Base-by-base conservation (phyloP, 192 early-diverging fungal genomes). In the Linnemannia hyalina region DNA sequence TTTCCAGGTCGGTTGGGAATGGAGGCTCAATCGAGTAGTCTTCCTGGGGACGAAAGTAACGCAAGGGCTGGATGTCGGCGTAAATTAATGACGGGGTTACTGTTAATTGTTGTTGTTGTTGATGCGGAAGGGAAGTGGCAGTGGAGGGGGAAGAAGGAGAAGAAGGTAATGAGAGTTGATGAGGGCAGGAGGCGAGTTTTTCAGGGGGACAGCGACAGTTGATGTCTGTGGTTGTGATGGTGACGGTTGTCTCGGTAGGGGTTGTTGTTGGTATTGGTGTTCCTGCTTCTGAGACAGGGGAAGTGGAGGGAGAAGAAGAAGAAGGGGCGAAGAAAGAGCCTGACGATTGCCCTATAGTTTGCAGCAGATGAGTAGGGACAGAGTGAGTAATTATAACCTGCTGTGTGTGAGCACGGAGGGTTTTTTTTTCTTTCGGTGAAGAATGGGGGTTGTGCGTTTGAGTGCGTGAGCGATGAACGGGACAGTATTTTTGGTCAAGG, bases 211-310 rank as follows among this genome's bases (percentile, higher is more conserved):
- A 38, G 18, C 40, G 70, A 15, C 54, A 54, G 38, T 13, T 38
- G 9, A 74, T 49, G 29, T 80, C 79, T 2, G 72, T 80, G 32
- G 79, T 74, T 16, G 57, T 74, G 73, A 69, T 69, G 20, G 73
- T 68, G 18, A 80, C 79, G 6, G 79, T 44, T 47, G 79, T 74
- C 29, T 74, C 72, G 60, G 69, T 22, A 52, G 63, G 57, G 15
- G 55, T 35, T 18, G 55, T 20, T 9, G 26, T 11, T 47, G 42
- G 26, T 15, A 9, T 18, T 54, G 52, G n/a, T 54, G 26, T 49
- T 41, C 36, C 70, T 42, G 70, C 16, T 71, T 22, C n/a, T 38
- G 40, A 42, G 22, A 42, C 36, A 40, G 36, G 70, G 23, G 20
- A n/a, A 22, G 36, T 22, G 18, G 40, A 22, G 42, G 36, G 18